These are phyloP conservation scores for Malania oleifera DNA, from an alignment of 164 flowering plant species.

Conservation along the genomic window DNA sequence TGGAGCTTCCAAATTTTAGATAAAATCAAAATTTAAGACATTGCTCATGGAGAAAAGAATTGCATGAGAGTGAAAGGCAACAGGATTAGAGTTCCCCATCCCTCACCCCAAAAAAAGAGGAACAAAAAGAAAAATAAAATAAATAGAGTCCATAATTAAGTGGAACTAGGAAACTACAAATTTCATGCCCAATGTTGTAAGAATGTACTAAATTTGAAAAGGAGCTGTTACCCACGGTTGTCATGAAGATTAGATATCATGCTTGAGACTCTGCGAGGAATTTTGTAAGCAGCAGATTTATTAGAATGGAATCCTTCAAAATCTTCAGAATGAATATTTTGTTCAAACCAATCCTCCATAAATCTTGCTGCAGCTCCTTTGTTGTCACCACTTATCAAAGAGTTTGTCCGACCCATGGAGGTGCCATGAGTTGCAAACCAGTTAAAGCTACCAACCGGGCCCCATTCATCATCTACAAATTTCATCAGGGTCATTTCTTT, in stretches of 20 bases:
- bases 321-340: too few relatives aligned
- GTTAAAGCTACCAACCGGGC: slow-evolving; percentile 94
- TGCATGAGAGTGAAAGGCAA: too few relatives aligned
- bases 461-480: slow-evolving; percentile 93
- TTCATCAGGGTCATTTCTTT: slow-evolving; percentile 96
- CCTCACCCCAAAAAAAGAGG: too few relatives aligned
- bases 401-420: slow-evolving; percentile 96
- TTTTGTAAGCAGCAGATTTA: not conserved
- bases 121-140: too few relatives aligned
- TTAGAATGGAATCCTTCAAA: not conserved
- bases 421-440: slow-evolving; percentile 99
- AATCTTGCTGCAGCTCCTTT: slow-evolving; percentile 98
- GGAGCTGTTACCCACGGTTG: not conserved
- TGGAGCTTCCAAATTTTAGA: too few relatives aligned
- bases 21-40: too few relatives aligned
- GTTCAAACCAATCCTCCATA: slow-evolving; percentile 97
- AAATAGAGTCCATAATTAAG: too few relatives aligned
- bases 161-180: too few relatives aligned
- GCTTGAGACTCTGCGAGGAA: slow-evolving; percentile 1
- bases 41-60: too few relatives aligned
- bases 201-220: not conserved
- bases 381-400: slow-evolving; percentile 96
- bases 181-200: too few relatives aligned
- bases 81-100: too few relatives aligned
- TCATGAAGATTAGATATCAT: not conserved